Evolutionary conservation across 257 asterid species (phyloP).

Genomic region (Gynochthodes officinalis): DNA sequence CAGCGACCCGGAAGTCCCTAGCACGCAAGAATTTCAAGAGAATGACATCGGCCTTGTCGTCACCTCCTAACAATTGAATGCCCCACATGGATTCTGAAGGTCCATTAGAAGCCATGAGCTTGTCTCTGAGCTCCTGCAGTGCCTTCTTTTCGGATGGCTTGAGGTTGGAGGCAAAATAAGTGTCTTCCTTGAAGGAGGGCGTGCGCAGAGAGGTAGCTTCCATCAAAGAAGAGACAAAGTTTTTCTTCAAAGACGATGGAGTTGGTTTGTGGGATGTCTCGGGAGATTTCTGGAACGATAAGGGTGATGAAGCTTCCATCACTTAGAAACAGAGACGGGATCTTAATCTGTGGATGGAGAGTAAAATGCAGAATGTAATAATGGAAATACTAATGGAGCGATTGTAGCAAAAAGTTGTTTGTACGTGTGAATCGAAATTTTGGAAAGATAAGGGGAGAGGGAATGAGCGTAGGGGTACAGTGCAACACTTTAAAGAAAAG

Average conservation of each 20-base stretch:
- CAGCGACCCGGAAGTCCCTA: constrained; percentile 64
- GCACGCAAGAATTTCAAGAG: constrained; percentile 88
- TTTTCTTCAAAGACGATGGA: constrained; percentile 35
- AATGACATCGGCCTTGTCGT: constrained; percentile 66
- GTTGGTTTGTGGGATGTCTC: constrained; percentile 34
- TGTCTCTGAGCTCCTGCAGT: constrained; percentile 58
- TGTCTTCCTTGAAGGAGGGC: constrained; percentile 81
- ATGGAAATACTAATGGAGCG: neutral
- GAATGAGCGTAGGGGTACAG: too few species aligned
- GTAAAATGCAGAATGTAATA: neutral
- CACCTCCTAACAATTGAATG: constrained; percentile 43
- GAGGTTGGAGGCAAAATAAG: constrained; percentile 67
- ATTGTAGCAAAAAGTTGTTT: neutral
- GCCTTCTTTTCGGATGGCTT: constrained; percentile 60
- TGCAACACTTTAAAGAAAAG: too few species aligned
- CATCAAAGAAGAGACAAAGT: constrained; percentile 47
- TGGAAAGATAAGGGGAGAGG: neutral
- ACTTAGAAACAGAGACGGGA: too few species aligned
- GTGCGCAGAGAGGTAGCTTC: constrained; percentile 58
- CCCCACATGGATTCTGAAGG: constrained; percentile 65
- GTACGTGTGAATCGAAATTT: neutral
- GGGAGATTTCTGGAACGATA: constrained; percentile 26
- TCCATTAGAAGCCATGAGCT: constrained; percentile 32
- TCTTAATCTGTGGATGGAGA: too few species aligned
- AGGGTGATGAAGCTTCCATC: constrained; percentile 54